Percentiles rank a stretch among this genome's conserved stretches.
Conservation (phyloP, 2,329 filamentous ascomycete species). For the Cryphonectria naterciae region DNA sequence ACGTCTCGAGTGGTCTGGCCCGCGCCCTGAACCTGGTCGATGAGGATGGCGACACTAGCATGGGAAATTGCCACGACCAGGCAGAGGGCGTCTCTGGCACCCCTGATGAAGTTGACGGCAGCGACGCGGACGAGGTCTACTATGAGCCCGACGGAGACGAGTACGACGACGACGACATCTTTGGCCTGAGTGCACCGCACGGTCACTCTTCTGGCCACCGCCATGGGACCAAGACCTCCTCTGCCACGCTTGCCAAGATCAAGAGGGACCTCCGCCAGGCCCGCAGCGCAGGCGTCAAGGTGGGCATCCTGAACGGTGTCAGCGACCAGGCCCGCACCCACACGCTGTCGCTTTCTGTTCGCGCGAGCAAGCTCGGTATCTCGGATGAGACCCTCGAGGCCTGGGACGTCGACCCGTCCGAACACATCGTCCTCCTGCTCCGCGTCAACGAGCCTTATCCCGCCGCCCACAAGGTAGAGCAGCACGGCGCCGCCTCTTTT, state of each 20-base stretch:
- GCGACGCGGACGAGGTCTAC: slow-evolving; percentile 28
- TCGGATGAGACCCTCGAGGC: slow-evolving; percentile 75
- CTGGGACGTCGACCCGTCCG: slow-evolving; percentile 69
- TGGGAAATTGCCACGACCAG: slow-evolving; percentile 39
- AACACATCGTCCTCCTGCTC: slow-evolving; percentile 77
- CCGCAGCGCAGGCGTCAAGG: slow-evolving; percentile 69
- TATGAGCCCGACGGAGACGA: slow-evolving; percentile 30
- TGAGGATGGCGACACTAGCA: slow-evolving; percentile 2
- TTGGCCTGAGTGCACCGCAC: slow-evolving; percentile 35
- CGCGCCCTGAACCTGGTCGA: slow-evolving; percentile 4
- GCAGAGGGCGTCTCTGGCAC: slow-evolving; percentile 33
- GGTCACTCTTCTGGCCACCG: neutral
- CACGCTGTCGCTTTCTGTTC: slow-evolving; percentile 69
- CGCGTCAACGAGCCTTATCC: slow-evolving; percentile 66
- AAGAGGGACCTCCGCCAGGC: slow-evolving; percentile 63
- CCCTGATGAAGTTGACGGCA: slow-evolving; percentile 28
- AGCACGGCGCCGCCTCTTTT: slow-evolving; percentile 42
- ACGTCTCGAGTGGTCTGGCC: slow-evolving; percentile 42
- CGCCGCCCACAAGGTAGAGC: slow-evolving; percentile 57
- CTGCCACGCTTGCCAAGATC: slow-evolving; percentile 43
- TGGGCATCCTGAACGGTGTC: slow-evolving; percentile 64
- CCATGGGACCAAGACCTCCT: slow-evolving; percentile 27
- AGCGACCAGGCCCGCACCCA: slow-evolving; percentile 44
- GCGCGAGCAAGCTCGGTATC: slow-evolving; percentile 70
- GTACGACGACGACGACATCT: slow-evolving; percentile 41